These are phyloP conservation scores for Acer negundo DNA, from an alignment of 345 rosid species.

Conservation along the genomic window DNA sequence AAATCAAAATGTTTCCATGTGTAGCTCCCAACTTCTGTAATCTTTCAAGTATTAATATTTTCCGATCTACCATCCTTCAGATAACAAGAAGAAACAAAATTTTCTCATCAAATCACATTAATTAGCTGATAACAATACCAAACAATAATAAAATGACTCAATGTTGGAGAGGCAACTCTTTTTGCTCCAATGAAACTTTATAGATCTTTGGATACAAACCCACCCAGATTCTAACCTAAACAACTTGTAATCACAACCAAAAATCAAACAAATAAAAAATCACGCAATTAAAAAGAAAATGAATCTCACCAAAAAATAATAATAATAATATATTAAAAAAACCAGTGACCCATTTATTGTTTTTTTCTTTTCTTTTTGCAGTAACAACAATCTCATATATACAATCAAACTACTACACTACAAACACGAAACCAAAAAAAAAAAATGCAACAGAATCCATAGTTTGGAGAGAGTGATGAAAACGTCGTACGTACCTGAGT, in stretches of 20 bases:
- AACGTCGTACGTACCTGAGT: neutral
- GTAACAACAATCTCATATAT: neutral
- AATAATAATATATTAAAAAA: neutral
- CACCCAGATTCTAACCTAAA: neutral
- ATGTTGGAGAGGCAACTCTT: neutral
- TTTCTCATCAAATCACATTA: neutral
- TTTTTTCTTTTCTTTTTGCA: neutral
- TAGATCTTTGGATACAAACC: neutral
- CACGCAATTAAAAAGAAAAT: neutral
- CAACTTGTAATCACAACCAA: neutral
- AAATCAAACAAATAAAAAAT: neutral
- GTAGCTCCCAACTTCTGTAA: neutral
- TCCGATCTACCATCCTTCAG: neutral
- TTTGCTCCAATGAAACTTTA: neutral
- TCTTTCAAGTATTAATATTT: neutral
- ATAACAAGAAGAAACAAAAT: neutral
- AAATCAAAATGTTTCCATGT: neutral
- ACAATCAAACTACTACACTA: neutral
- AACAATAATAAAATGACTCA: neutral
- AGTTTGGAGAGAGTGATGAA: constrained; percentile 1
- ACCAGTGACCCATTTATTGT: neutral
- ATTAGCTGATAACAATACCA: neutral
- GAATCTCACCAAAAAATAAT: neutral
- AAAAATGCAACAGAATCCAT: neutral
- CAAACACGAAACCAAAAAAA: neutral